These are phyloP conservation scores for Hylodesmum podocarpum DNA, from an alignment of 306 rosid species.

Conservation along the genomic window DNA sequence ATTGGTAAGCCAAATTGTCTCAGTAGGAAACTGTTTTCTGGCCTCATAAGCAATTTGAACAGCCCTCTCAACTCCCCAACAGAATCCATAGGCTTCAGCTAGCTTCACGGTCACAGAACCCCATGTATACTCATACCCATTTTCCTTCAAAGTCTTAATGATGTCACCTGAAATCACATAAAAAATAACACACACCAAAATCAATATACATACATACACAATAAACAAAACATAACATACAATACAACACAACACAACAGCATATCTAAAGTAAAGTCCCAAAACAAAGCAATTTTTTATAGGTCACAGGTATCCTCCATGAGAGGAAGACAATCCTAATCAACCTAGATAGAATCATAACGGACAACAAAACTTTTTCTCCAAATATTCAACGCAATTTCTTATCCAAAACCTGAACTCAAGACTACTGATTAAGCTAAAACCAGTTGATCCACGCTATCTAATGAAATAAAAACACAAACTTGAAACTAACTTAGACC, in stretches of 20 bases:
- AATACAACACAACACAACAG: not conserved
- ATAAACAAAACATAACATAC: not conserved
- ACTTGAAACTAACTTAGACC: not conserved
- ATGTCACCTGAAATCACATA: conserved; percentile 69
- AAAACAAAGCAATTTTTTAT: too few species aligned
- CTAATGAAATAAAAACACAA: not conserved
- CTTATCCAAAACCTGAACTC: too few species aligned
- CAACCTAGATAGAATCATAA: too few species aligned
- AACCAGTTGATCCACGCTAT: too few species aligned
- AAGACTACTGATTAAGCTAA: too few species aligned
- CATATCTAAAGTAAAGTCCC: not conserved
- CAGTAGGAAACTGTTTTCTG: conserved; percentile 86
- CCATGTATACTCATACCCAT: conserved; percentile 81
- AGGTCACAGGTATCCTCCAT: too few species aligned
- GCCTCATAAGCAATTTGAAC: conserved; percentile 99
- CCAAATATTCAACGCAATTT: too few species aligned
- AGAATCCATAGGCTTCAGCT: conserved; percentile 93
- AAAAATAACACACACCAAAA: conserved; percentile 12
- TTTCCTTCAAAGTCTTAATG: conserved; percentile 79
- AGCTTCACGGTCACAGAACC: conserved; percentile 86
- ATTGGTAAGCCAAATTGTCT: conserved; percentile 86
- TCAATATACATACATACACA: conserved; percentile 13
- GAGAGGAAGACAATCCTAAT: too few species aligned
- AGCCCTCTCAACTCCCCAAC: conserved; percentile 99
- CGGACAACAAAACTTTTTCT: too few species aligned